Conservation (phyloP, 768 basidiomycete genomes). For the Lactifluus pinguis region DNA sequence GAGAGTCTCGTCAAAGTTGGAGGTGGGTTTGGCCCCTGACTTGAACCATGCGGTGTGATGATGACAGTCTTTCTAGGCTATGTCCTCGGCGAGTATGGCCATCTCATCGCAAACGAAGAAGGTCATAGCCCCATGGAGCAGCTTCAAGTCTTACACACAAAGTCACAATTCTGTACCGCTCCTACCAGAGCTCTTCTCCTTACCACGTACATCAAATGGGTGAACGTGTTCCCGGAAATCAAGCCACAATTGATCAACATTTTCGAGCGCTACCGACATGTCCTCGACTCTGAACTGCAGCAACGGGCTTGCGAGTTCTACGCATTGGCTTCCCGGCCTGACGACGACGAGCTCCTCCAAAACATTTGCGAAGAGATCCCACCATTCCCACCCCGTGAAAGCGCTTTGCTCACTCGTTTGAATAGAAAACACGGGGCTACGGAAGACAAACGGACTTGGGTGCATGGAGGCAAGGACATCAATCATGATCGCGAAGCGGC, state of each 20-base stretch:
- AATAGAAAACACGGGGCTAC: conserved; percentile 87
- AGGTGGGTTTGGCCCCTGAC: conserved; percentile 41
- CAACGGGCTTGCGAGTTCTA: conserved; percentile 98
- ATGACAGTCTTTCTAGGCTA: conserved; percentile 48
- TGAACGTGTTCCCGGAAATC: conserved; percentile 98
- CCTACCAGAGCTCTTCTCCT: conserved; percentile 86
- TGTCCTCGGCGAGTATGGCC: conserved; percentile 96
- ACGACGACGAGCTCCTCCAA: conserved; percentile 88
- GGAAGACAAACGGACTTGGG: conserved; percentile 94
- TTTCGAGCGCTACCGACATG: conserved; percentile 95
- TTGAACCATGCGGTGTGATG: not conserved
- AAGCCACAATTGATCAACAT: conserved; percentile 88
- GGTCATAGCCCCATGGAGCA: conserved; percentile 94
- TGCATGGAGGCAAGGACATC: conserved; percentile 89
- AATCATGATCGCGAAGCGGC: conserved; percentile 68
- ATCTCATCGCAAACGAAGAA: conserved; percentile 90
- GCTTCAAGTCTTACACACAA: conserved; percentile 85
- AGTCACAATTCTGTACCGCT: conserved; percentile 90
- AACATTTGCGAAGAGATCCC: conserved; percentile 99
- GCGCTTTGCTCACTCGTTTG: conserved; percentile 76
- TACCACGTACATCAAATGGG: conserved; percentile 99
- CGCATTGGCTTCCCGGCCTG: conserved; percentile 71
- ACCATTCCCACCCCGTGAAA: conserved; percentile 92
- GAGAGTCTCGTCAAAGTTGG: conserved; percentile 95
- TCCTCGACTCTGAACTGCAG: conserved; percentile 93